Conservation (phyloP, 2,329 filamentous ascomycete genomes). For the Sporothrix schenckii region DNA sequence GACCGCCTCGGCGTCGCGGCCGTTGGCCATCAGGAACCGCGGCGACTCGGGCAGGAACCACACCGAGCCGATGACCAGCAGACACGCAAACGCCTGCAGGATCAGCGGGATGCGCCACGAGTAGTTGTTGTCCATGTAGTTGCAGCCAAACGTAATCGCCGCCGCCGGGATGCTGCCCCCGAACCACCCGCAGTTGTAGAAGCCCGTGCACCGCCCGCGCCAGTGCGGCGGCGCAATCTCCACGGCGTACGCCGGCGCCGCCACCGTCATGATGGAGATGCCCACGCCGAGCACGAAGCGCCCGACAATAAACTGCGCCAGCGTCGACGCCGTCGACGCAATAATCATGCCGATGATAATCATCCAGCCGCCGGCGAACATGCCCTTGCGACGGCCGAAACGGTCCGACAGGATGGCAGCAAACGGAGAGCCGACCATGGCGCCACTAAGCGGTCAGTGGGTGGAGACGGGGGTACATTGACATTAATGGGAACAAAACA, state of each 20-base stretch:
- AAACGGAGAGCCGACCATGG: constrained; percentile 47
- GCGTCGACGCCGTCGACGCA: constrained; percentile 43
- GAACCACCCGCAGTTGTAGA: constrained; percentile 52
- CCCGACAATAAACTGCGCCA: constrained; percentile 8
- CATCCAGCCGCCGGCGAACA: constrained; percentile 50
- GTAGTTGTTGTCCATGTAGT: constrained; percentile 50
- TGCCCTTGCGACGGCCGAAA: constrained; percentile 50
- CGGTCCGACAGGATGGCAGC: constrained; percentile 52
- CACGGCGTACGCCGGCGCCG: constrained; percentile 53
- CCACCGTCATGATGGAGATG: constrained; percentile 40
- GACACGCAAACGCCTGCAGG: constrained; percentile 51
- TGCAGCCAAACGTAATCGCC: constrained; percentile 53
- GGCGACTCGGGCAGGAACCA: constrained; percentile 50
- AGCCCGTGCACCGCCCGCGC: constrained; percentile 52
- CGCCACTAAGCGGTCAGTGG: constrained; percentile 43
- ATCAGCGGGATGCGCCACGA: constrained; percentile 57
- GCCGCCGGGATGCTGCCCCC: constrained; percentile 53
- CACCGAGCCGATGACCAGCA: constrained; percentile 46
- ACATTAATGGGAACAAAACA: too few relatives aligned
- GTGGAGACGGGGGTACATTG: background rate
- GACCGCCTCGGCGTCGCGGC: constrained; percentile 47
- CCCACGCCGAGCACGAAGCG: background rate
- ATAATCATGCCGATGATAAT: constrained; percentile 53
- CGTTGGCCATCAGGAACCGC: constrained; percentile 50
- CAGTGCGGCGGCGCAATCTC: constrained; percentile 55